A percentile compares a stretch with the other conserved stretches of the same genome.
Evolutionary conservation across 352 stramenopile species (phyloP).

Genomic region (Phytophthora palmivora): DNA sequence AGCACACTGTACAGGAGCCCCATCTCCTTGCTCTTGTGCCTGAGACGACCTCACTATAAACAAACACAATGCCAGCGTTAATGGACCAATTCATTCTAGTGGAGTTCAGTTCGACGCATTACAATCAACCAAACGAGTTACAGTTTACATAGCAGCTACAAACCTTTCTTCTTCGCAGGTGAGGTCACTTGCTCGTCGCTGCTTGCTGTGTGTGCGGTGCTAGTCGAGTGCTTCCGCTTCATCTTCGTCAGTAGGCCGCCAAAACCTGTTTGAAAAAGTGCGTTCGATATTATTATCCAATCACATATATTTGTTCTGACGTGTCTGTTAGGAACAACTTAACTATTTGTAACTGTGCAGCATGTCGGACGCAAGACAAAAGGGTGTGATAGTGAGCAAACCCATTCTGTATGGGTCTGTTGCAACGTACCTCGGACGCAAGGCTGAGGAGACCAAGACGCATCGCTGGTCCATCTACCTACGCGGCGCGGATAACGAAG

Average conservation of each 20-base stretch:
- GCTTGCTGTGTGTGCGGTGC: background rate
- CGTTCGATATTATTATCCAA: slow-evolving; percentile 19
- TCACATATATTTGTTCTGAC: slow-evolving; percentile 3
- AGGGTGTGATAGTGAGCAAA: slow-evolving; percentile 88
- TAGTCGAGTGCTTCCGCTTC: slow-evolving; percentile 54
- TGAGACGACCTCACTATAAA: slow-evolving; percentile 14
- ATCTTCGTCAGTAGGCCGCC: slow-evolving; percentile 22
- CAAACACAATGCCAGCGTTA: slow-evolving; percentile 10
- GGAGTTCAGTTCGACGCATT: background rate
- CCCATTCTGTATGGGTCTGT: slow-evolving; percentile 96
- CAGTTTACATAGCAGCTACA: too few species aligned
- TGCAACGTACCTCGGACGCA: slow-evolving; percentile 93
- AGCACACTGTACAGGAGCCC: slow-evolving; percentile 5
- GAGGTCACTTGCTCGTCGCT: slow-evolving; percentile 4
- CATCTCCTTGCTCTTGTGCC: background rate
- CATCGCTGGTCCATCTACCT: slow-evolving; percentile 96
- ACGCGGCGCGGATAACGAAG: slow-evolving; percentile 92
- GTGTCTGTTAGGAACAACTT: slow-evolving; percentile 3
- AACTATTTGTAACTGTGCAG: slow-evolving; percentile 1
- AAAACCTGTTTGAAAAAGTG: slow-evolving; percentile 35
- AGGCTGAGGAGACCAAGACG: slow-evolving; percentile 94
- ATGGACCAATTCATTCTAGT: slow-evolving; percentile 10
- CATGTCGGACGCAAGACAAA: slow-evolving; percentile 81
- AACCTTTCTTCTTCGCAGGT: slow-evolving; percentile 31
- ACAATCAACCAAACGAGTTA: too few species aligned